Evolutionary conservation across 495 filamentous ascomycete species (phyloP).

Genomic region (Penicillium pancosmium): DNA sequence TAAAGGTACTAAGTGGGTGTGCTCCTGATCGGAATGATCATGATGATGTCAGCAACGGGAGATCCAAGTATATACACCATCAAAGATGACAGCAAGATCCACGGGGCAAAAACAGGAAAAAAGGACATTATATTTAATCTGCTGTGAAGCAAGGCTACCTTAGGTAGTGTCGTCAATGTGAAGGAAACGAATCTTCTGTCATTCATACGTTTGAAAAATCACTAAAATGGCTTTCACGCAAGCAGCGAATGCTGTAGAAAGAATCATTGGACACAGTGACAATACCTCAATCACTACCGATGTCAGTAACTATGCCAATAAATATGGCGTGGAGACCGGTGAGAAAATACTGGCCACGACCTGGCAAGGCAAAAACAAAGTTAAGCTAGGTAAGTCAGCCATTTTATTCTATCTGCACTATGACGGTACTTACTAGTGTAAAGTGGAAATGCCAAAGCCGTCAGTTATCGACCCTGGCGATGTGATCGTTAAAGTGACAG

Average conservation of each 20-base stretch:
- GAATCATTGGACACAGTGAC: slow-evolving; percentile 63
- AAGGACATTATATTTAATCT: too few species aligned
- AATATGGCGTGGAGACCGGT: slow-evolving; percentile 26
- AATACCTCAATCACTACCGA: slow-evolving; percentile 32
- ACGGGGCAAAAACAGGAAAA: too few species aligned
- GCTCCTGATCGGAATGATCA: too few species aligned
- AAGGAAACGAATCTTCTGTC: not conserved
- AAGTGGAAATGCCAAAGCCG: slow-evolving; percentile 68
- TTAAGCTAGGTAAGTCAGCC: slow-evolving; percentile 34
- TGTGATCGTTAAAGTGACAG: slow-evolving; percentile 83
- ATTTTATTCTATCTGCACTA: not conserved
- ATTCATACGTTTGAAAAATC: not conserved
- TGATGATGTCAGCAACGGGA: too few species aligned
- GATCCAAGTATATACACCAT: too few species aligned
- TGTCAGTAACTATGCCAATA: slow-evolving; percentile 34
- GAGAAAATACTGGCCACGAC: slow-evolving; percentile 22
- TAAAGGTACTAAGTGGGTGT: too few species aligned
- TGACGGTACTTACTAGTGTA: not conserved
- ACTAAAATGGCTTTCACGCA: slow-evolving; percentile 59
- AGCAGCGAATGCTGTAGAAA: slow-evolving; percentile 65
- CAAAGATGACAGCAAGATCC: too few species aligned
- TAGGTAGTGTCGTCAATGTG: not conserved
- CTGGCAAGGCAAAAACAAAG: slow-evolving; percentile 44
- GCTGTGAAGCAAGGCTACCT: too few species aligned
- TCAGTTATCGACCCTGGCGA: slow-evolving; percentile 71